These are phyloP conservation scores for Neoboletus brunneissimus DNA, from an alignment of 768 basidiomycete species.

Conservation along the genomic window DNA sequence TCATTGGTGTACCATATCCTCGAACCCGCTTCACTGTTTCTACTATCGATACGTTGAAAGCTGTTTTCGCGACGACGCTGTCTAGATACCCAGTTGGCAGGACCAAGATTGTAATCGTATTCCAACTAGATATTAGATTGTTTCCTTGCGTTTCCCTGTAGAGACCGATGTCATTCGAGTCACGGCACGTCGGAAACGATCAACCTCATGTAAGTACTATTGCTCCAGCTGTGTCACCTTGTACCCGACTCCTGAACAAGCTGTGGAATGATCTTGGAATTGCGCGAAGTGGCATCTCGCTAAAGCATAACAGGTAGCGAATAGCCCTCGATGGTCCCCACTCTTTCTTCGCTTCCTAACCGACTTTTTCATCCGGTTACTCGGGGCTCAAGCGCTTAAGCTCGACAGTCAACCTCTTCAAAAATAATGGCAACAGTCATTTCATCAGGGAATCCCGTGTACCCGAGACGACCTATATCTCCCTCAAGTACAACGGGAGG, in stretches of 20 bases:
- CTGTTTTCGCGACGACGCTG: slow-evolving; percentile 11
- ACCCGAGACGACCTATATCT: neutral
- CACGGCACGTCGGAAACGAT: neutral
- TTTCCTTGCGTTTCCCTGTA: neutral
- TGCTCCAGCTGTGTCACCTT: neutral
- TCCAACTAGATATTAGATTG: slow-evolving; percentile 12
- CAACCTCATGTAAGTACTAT: neutral
- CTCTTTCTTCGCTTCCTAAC: neutral
- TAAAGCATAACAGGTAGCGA: neutral
- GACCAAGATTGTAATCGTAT: slow-evolving; percentile 27
- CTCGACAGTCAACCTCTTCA: neutral
- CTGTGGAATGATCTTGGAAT: neutral
- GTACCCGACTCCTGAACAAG: neutral
- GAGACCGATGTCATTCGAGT: neutral
- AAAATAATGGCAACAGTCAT: neutral
- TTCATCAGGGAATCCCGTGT: neutral
- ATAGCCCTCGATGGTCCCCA: slow-evolving; percentile 1
- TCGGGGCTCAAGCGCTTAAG: neutral
- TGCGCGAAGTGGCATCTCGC: neutral
- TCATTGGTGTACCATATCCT: slow-evolving; percentile 12
- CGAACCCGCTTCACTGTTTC: slow-evolving; percentile 15
- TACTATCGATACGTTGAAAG: slow-evolving; percentile 4
- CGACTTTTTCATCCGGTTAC: neutral
- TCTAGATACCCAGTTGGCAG: slow-evolving; percentile 31
- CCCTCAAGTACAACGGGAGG: neutral